Percentiles rank a stretch among this genome's conserved stretches.
Conservation (phyloP, 352 stramenopile genomes). For the Phytophthora tentaculata region DNA sequence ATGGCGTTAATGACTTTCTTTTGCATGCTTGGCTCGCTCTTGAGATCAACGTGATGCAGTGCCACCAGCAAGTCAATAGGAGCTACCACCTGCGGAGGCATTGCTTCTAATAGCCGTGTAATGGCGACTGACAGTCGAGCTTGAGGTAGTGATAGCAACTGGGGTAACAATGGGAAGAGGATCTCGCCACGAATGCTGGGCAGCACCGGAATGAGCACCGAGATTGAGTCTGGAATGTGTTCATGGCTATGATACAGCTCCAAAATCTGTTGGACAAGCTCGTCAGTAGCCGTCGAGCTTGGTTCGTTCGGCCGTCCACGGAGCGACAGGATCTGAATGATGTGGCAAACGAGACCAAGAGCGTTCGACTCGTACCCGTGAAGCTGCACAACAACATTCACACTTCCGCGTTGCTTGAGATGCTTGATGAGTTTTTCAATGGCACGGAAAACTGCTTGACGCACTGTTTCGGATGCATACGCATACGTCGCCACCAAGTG, state of each 20-base stretch:
- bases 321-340: conserved; percentile 75
- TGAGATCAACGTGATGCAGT: conserved; percentile 82
- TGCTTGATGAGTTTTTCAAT: conserved; percentile 90
- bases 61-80: conserved; percentile 77
- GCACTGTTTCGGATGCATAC: conserved; percentile 61
- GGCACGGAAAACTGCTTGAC: conserved; percentile 72
- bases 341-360: conserved; percentile 74
- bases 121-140: conserved; percentile 69
- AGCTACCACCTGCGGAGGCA: conserved; percentile 69
- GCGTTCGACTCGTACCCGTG: conserved; percentile 65
- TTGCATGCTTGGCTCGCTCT: conserved; percentile 68
- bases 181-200: conserved; percentile 58
- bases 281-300: conserved; percentile 36
- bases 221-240: conserved; percentile 67
- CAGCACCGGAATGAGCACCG: conserved; percentile 73
- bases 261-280: conserved; percentile 71
- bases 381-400: conserved; percentile 71
- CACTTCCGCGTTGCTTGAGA: conserved; percentile 69
- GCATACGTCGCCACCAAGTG: conserved; percentile 71
- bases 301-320: conserved; percentile 48
- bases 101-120: conserved; percentile 72
- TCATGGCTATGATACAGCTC: conserved; percentile 63
- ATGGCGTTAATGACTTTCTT: conserved; percentile 82
- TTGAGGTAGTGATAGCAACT: conserved; percentile 59
- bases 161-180: conserved; percentile 68